A percentile compares a stretch with the other conserved stretches of the same genome.
These are phyloP conservation scores for Phytophthora tubulina DNA, from an alignment of 352 stramenopile genomes.

Conservation along the genomic window DNA sequence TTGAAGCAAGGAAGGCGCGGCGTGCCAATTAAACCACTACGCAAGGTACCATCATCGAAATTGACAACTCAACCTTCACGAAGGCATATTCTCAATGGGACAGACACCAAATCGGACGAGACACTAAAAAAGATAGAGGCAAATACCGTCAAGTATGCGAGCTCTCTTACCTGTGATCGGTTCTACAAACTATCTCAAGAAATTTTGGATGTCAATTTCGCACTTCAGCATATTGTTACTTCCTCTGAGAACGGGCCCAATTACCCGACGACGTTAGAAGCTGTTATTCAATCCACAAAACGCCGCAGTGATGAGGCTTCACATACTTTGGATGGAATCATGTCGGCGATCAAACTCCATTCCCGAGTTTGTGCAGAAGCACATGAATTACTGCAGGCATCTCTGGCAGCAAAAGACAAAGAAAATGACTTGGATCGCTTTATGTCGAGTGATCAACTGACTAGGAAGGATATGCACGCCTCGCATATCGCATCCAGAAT, in stretches of 20 bases:
- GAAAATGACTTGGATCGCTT: constrained; percentile 29
- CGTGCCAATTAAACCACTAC: not conserved
- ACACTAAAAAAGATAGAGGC: constrained; percentile 46
- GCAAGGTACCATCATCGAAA: constrained; percentile 10
- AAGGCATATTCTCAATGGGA: constrained; percentile 14
- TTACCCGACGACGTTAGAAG: constrained; percentile 5
- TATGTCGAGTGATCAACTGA: constrained; percentile 20
- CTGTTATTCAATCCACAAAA: constrained; percentile 41
- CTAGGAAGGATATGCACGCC: constrained; percentile 4
- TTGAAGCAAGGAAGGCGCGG: constrained; percentile 3
- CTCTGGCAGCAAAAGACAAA: not conserved
- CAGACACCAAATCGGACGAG: constrained; percentile 23
- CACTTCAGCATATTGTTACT: constrained; percentile 22
- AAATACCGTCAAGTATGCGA: constrained; percentile 30
- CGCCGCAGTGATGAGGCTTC: constrained; percentile 44
- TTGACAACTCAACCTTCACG: constrained; percentile 10
- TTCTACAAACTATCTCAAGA: constrained; percentile 51
- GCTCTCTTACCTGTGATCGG: constrained; percentile 45
- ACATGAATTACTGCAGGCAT: constrained; percentile 24
- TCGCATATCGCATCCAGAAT: constrained; percentile 15
- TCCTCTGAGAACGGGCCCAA: not conserved
- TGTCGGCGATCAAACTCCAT: constrained; percentile 50
- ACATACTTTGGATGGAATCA: constrained; percentile 45
- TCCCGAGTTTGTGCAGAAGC: constrained; percentile 50
- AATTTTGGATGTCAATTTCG: constrained; percentile 29